Conservation (phyloP, 2,329 filamentous ascomycete species). For the Lachnellula subtilissima region DNA sequence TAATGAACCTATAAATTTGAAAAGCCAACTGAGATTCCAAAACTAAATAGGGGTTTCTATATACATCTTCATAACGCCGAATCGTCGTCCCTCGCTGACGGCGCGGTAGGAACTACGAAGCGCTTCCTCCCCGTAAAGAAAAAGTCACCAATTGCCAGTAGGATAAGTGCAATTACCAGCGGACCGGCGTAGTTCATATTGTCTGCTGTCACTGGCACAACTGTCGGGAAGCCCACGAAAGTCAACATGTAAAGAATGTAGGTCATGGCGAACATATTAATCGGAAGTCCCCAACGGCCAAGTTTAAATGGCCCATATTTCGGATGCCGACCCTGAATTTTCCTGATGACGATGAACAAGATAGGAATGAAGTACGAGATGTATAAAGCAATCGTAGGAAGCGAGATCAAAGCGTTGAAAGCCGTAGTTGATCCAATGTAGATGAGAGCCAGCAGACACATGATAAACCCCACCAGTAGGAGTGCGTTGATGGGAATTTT, state of each 20-base stretch:
- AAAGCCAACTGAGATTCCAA: background rate
- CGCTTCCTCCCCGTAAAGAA: conserved; percentile 1
- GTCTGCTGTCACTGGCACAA: conserved; percentile 7
- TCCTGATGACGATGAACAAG: conserved; percentile 5
- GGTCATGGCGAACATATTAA: conserved; percentile 4
- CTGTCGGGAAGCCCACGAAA: conserved; percentile 12
- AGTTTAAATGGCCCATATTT: conserved; percentile 10
- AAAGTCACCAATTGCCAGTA: conserved; percentile 4
- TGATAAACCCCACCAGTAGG: conserved; percentile 10
- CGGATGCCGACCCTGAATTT: conserved; percentile 6
- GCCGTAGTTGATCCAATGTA: conserved; percentile 46
- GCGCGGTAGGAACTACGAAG: background rate
- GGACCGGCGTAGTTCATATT: conserved; percentile 15
- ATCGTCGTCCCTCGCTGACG: background rate
- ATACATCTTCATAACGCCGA: background rate
- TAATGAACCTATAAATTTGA: background rate
- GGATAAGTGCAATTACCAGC: conserved; percentile 4
- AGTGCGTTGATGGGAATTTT: conserved; percentile 37
- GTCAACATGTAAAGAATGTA: conserved; percentile 13
- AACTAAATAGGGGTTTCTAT: background rate
- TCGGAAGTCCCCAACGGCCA: conserved; percentile 6
- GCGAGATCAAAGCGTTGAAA: conserved; percentile 47
- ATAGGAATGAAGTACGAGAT: conserved; percentile 11
- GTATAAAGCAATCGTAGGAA: conserved; percentile 6
- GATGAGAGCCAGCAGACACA: conserved; percentile 31